Base-by-base conservation (phyloP, 495 filamentous ascomycete species). In the Penicillium daleae region DNA sequence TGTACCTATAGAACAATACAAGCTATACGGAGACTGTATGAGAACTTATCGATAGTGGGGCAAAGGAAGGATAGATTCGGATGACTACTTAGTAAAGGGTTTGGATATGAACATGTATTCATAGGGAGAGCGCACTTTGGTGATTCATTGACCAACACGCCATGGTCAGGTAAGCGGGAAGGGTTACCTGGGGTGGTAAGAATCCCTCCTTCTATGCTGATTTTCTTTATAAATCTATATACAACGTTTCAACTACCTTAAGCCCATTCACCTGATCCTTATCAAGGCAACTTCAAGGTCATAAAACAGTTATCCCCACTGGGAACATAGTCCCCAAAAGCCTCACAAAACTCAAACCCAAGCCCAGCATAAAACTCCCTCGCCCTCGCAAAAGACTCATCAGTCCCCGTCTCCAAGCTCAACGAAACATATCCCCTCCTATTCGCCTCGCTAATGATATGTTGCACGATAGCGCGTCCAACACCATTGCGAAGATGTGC, bases 261-360 rank as follows among this genome's bases (percentile, higher is more conserved):
- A 8, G 17, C 8, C 24, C n/a, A 5, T 5, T 29, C 12, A 5
- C 15, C 21, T 15, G 3, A 7, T 17, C 12, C 15, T 0, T 3
- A 29, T 50, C 46, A 50, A 50, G 1, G 4, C 6, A 50, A 29
- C 12, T 2, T 29, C 46, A 50, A 27, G 3, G 4, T 50, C 46
- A 50, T 50, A 50, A 50, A 50, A 29, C 46, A 50, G n/a, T 29
- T 50, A 3, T 29, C 24, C 46, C 4, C 24, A n/a, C 22, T 29
- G 8, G 46, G 4, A 50, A 50, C 46, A 50, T 50, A 50, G 24
- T 7, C 15, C 46, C 46, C 46, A 50, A 50, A 50, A 29, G 24
- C 12, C 24, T 21, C 46, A 50, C 46, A 50, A 15, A 1, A 10
- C 26, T 0, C 21, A 50, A 50, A 50, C 24, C 46, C 46, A 21